Evolutionary conservation across 495 filamentous ascomycete genomes (phyloP).

Genomic region (Neurospora cerealis): DNA sequence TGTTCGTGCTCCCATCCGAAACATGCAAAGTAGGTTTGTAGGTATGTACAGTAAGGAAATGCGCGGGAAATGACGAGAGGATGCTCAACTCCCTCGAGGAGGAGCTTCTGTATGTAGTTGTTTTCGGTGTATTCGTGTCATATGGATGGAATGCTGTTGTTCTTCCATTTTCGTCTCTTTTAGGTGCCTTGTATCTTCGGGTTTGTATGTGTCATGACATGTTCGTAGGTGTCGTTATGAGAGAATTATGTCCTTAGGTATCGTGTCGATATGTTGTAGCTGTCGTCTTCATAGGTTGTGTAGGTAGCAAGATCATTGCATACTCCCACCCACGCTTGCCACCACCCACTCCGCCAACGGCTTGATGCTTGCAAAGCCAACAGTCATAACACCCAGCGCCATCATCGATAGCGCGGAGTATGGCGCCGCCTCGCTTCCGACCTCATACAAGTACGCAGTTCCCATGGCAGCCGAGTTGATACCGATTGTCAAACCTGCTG

Average conservation of each 20-base stretch:
- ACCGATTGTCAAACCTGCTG: conserved; percentile 35
- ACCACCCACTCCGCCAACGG: conserved; percentile 20
- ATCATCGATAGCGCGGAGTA: conserved; percentile 41
- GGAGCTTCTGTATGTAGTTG: neutral
- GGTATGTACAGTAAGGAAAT: neutral
- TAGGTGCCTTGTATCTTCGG: too few species aligned
- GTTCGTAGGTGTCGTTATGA: neutral
- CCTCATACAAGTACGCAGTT: conserved; percentile 37
- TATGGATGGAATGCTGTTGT: neutral
- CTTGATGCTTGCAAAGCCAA: conserved; percentile 29
- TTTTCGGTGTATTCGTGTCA: neutral
- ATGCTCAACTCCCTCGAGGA: neutral
- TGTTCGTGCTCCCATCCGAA: neutral
- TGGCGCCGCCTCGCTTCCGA: conserved; percentile 33
- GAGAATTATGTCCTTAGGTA: neutral
- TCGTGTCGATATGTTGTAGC: neutral
- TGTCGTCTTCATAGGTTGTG: neutral
- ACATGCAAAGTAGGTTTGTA: neutral
- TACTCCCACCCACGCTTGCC: neutral
- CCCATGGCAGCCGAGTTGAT: conserved; percentile 44
- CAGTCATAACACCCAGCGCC: conserved; percentile 36
- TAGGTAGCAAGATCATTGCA: neutral
- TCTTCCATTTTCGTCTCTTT: neutral
- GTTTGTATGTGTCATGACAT: neutral
- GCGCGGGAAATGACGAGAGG: neutral